Evolutionary conservation across 305 asterid genomes (phyloP).

Genomic region (Solanum hybrid): DNA sequence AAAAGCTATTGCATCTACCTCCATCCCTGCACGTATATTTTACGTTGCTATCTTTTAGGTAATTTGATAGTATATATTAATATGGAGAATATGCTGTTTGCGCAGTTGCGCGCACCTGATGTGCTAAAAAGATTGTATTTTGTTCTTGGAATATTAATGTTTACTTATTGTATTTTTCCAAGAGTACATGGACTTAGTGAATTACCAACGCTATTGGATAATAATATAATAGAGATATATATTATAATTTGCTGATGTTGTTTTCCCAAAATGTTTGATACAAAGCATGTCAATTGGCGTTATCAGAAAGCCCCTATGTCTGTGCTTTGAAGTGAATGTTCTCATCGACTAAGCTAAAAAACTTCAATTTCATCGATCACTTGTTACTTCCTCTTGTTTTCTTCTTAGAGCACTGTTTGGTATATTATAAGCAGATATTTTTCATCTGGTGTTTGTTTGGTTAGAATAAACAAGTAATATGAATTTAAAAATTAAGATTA

Average conservation of each 20-base stretch:
- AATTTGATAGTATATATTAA: neutral
- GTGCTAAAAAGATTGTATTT: neutral
- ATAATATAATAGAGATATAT: too few relatives aligned
- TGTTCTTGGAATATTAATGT: neutral
- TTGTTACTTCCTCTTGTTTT: neutral
- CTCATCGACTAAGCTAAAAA: neutral
- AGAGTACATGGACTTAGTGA: neutral
- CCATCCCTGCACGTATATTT: neutral
- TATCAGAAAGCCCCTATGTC: neutral
- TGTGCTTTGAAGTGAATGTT: neutral
- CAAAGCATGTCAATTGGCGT: neutral
- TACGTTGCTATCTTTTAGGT: neutral
- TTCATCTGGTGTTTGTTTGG: neutral
- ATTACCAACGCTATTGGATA: neutral
- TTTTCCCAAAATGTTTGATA: neutral
- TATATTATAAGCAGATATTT: neutral
- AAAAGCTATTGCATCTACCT: neutral
- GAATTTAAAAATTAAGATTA: neutral
- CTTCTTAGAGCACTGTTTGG: neutral
- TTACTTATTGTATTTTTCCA: neutral
- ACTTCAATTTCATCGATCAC: neutral
- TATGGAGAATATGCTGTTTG: neutral
- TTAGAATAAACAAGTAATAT: neutral
- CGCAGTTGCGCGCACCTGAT: neutral
- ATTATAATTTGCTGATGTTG: neutral